phyloP scores from a whole-genome alignment of 1,284 basidiomycete genomes.

The Neotropicomus parvogracilis region DNA sequence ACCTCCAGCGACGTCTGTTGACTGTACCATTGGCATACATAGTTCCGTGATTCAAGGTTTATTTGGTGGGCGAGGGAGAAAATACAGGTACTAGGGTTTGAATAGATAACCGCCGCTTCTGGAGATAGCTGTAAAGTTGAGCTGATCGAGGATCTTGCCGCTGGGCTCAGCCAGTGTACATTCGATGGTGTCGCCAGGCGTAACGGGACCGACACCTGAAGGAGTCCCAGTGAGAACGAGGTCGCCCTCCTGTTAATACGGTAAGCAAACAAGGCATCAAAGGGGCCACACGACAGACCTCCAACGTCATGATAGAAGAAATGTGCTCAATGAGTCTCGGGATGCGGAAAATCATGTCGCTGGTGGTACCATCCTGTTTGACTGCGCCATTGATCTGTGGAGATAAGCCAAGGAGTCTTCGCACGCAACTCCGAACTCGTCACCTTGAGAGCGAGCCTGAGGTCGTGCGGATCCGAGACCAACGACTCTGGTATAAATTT shows the following conservation, averaged over 20 bases:
- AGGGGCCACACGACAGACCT: slow-evolving; percentile 48
- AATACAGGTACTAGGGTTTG: slow-evolving; percentile 19
- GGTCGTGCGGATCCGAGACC: slow-evolving; percentile 71
- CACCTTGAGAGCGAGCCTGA: slow-evolving; percentile 74
- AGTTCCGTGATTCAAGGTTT: slow-evolving; percentile 9
- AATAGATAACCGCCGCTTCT: slow-evolving; percentile 73
- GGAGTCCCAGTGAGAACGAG: slow-evolving; percentile 88
- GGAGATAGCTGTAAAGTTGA: slow-evolving; percentile 65
- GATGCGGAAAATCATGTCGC: slow-evolving; percentile 92
- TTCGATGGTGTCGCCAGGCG: slow-evolving; percentile 74
- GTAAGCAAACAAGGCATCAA: neutral
- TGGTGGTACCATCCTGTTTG: slow-evolving; percentile 84
- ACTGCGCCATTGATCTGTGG: slow-evolving; percentile 74
- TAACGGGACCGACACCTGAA: slow-evolving; percentile 80
- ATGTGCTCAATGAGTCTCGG: slow-evolving; percentile 89
- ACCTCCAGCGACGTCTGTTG: slow-evolving; percentile 1
- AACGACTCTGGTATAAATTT: slow-evolving; percentile 76
- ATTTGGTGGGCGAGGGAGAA: slow-evolving; percentile 4
- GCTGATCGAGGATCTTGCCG: slow-evolving; percentile 57
- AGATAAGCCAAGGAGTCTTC: neutral
- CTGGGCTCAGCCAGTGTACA: slow-evolving; percentile 66
- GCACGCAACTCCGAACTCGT: neutral
- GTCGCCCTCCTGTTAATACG: slow-evolving; percentile 70
- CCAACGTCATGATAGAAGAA: slow-evolving; percentile 93
- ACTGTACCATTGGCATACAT: slow-evolving; percentile 19